These are phyloP conservation scores for Fusarium stilboides DNA, from an alignment of 2,329 filamentous ascomycete species.

Conservation along the genomic window DNA sequence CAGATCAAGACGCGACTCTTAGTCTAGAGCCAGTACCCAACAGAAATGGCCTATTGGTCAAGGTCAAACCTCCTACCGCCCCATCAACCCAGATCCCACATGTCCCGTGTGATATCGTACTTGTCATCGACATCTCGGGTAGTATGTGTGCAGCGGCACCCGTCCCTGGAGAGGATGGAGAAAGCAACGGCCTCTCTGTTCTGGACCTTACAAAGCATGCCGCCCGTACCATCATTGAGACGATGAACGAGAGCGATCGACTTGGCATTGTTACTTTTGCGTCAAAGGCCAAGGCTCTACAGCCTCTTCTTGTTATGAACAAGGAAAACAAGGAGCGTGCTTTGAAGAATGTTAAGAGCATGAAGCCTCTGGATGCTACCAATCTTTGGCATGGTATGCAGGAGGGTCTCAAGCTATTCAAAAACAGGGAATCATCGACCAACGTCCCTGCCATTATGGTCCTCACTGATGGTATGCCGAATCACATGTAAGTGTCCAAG, in stretches of 20 bases:
- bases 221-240: conserved; percentile 70
- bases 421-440: conserved; percentile 47
- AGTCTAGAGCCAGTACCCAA: conserved; percentile 59
- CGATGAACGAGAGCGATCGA: conserved; percentile 67
- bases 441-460: conserved; percentile 68
- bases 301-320: conserved; percentile 65
- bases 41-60: conserved; percentile 61
- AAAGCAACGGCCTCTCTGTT: conserved; percentile 67
- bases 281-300: conserved; percentile 59
- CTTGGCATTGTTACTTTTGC: conserved; percentile 72
- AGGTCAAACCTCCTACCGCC: conserved; percentile 60
- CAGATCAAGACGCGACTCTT: conserved; percentile 41
- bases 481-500: conserved; percentile 60
- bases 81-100: conserved; percentile 55
- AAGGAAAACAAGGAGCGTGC: conserved; percentile 60
- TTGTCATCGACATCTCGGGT: conserved; percentile 73
- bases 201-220: conserved; percentile 74
- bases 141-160: conserved; percentile 68
- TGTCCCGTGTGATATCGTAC: conserved; percentile 71
- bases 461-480: conserved; percentile 70
- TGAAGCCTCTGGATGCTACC: conserved; percentile 60
- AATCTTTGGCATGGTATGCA: conserved; percentile 73
- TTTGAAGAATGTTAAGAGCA: conserved; percentile 59
- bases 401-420: conserved; percentile 66
- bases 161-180: conserved; percentile 61